Conservation (phyloP, 78 protist species). For the Fonticula alba region DNA sequence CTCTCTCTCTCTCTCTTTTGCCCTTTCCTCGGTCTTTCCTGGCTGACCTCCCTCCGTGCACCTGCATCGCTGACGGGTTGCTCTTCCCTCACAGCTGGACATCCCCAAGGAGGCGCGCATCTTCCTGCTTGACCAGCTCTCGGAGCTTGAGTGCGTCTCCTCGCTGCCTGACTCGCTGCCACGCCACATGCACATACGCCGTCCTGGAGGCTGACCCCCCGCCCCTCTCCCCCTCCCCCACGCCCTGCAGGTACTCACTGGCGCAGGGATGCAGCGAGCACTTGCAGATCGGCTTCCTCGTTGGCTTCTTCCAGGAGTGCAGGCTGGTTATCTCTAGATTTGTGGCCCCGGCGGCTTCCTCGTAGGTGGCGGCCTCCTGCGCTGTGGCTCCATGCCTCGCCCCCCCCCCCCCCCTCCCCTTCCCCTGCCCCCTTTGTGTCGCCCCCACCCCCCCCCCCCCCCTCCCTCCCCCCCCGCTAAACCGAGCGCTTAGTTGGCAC, state of each 20-base stretch:
- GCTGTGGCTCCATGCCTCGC: no score
- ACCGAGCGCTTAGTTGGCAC: no score
- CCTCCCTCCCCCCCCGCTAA: no score
- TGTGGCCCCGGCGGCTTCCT: no score
- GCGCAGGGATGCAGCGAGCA: conserved; percentile 8
- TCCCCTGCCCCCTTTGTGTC: no score
- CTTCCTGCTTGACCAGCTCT: conserved; percentile 7
- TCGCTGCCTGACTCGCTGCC: neutral
- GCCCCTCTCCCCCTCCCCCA: neutral
- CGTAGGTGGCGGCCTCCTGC: no score
- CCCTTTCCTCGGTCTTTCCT: neutral
- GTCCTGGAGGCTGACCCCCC: neutral
- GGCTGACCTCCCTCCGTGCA: neutral
- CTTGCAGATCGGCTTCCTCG: conserved; percentile 14
- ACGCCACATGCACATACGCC: neutral
- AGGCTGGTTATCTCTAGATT: no score
- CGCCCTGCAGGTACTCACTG: neutral
- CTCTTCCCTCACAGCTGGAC: neutral
- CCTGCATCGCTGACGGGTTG: neutral
- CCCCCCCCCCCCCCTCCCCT: no score
- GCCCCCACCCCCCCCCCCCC: no score
- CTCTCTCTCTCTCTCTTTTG: neutral
- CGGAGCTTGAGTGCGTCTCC: conserved; percentile 10
- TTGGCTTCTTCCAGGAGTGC: conserved; percentile 10
- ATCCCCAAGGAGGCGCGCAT: neutral